Evolutionary conservation across 1,284 basidiomycete species (phyloP), one percentile per base, ranked within the genome.

Genomic region (Cryptococcus sp.): DNA sequence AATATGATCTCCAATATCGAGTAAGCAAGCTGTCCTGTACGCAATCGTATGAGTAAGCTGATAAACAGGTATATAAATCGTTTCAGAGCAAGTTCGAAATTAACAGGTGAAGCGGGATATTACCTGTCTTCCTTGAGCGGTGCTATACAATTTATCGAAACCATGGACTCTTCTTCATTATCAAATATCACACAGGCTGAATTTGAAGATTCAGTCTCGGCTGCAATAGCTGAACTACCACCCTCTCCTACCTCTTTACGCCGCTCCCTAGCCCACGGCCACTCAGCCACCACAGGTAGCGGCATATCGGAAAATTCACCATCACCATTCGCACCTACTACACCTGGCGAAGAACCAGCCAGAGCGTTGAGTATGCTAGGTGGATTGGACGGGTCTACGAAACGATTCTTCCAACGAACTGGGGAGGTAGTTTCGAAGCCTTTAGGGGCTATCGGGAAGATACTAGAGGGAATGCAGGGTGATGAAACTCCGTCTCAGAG

Each of bases 91-190:
- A 88, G 92, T 0, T 80, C 81, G 4, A 92, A 92, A 66, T 77
- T 98, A 23, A 86, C 90, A 63, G 92, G 93, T 61, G 96, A 99
- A 77, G 87, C 90, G 9, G 96, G 93, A 0, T 98, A 99, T 73
- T 98, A 99, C 72, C 79, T 99, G 1, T 96, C 92, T 0, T 94
- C 90, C 76, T 77, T 98, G 56, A 87, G 84, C 81, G 90, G 88
- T 31, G 89, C 92, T 3, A 89, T 97, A 25, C 87, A 90, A 1
- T 97, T 97, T 72, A 91, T 97, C 59, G 91, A 97, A 76, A 89
- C 89, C 0, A 92, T 98, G 88, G 96, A 98, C 72, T 88, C 93
- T 59, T 87, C 90, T 0, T 88, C 88, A 7, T 77, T 98, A 40
- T 94, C 91, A 13, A 86, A 89, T 64, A 94, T 98, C 57, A 85